phyloP scores from a whole-genome alignment of 1,284 basidiomycete species.

The Phellopilus nigrolimitatus region DNA sequence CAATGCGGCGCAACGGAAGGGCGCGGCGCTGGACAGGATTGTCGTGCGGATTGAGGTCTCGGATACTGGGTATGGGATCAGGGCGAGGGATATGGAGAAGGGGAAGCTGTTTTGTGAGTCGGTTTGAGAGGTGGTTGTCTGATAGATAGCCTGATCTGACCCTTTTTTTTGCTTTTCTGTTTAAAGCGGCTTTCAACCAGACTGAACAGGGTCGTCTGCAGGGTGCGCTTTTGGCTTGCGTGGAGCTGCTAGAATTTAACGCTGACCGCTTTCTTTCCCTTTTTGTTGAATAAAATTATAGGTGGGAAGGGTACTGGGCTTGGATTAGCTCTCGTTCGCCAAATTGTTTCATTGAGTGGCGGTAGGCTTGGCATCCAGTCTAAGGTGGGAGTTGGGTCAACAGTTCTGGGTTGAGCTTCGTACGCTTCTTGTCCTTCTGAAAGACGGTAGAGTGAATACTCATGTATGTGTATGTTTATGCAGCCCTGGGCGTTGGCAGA shows the following conservation, averaged over 20 bases:
- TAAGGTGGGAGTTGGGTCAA: slow-evolving; percentile 58
- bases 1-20: slow-evolving; percentile 37
- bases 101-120: slow-evolving; percentile 71
- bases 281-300: not conserved
- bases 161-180: slow-evolving; percentile 2
- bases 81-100: slow-evolving; percentile 64
- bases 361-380: slow-evolving; percentile 75
- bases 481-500: slow-evolving; percentile 37
- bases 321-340: slow-evolving; percentile 84
- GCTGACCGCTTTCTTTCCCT: slow-evolving; percentile 32
- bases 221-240: slow-evolving; percentile 32
- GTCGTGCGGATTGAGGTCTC: slow-evolving; percentile 77
- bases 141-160: too few species aligned
- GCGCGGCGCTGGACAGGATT: slow-evolving; percentile 46
- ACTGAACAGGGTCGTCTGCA: slow-evolving; percentile 79
- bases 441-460: slow-evolving; percentile 5
- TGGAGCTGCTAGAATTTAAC: not conserved
- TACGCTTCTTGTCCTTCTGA: slow-evolving; percentile 35
- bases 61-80: slow-evolving; percentile 79
- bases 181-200: slow-evolving; percentile 66
- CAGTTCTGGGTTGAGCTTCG: slow-evolving; percentile 80
- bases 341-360: slow-evolving; percentile 81
- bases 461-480: slow-evolving; percentile 13
- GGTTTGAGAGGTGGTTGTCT: not conserved
- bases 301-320: slow-evolving; percentile 80